Evolutionary conservation across 169 alveolate species (phyloP), one percentile per base, ranked within the genome.

Genomic region (Cystoisospora suis): DNA sequence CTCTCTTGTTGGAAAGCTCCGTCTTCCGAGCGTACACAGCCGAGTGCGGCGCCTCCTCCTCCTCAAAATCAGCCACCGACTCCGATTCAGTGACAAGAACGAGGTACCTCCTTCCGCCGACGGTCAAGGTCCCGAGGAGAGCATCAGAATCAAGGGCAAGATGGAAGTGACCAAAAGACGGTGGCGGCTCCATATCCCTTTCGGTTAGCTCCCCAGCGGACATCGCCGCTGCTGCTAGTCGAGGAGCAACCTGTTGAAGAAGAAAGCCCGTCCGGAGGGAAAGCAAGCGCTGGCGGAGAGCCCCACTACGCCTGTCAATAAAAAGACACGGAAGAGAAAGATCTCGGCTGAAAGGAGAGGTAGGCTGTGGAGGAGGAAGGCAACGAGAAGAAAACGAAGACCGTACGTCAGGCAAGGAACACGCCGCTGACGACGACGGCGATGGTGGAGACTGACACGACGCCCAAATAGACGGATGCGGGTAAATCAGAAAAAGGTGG

Each of bases 261-360:
- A 86, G 75, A n/a, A 72, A 29, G 83, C 83, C 65, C 6, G 85
- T 36, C 40, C 45, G 83, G 53, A 61, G 36, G 47, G 69, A 72
- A 34, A 86, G 90, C 85, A 86, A 70, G 44, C 69, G 90, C 85
- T 86, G 90, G 53, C 46, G 59, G 72, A 86, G 36, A 49, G 12
- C 85, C 5, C 85, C 90, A 3, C 58, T 3, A 0, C 53, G 3
- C 44, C 90, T 45, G 38, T 44, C 42, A 7, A 86, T 86, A 15
- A 86, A 44, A 27, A 86, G 75, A 40, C 59, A 32, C 38, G 89
- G 89, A 0, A 81, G 0, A 23, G 40, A 27, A 0, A 47, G 34
- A 4, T 47, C 61, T 15, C 59, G 72, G 32, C 42, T 58, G 20
- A 4, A 40, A 27, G 27, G 49, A 5, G 83, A 46, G 32, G 85